A percentile compares a stretch with the other conserved stretches of the same genome.
phyloP scores from a whole-genome alignment of 768 basidiomycete genomes.

The Rhodotorula diobovata region DNA sequence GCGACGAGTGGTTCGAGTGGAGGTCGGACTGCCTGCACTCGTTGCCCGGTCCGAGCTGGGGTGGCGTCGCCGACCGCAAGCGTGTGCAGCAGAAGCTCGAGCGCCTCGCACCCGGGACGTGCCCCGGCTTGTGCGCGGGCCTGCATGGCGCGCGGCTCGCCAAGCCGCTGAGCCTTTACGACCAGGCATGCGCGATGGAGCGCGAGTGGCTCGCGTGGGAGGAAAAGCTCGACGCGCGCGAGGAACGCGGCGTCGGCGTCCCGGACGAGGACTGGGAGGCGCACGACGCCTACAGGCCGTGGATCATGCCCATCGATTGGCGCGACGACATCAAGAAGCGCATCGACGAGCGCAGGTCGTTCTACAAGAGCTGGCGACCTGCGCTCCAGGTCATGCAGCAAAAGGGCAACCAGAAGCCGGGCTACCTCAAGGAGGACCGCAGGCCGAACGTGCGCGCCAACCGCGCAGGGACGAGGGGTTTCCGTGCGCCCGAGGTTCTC shows the following conservation, averaged over 20 bases:
- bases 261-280: slow-evolving; percentile 62
- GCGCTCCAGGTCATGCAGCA: slow-evolving; percentile 46
- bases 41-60: slow-evolving; percentile 50
- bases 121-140: slow-evolving; percentile 22
- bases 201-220: neutral
- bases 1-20: slow-evolving; percentile 43
- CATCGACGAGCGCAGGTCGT: slow-evolving; percentile 23
- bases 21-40: slow-evolving; percentile 68
- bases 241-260: slow-evolving; percentile 48
- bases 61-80: slow-evolving; percentile 12
- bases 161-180: slow-evolving; percentile 25
- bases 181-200: slow-evolving; percentile 32
- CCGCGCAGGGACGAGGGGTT: slow-evolving; percentile 92
- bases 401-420: slow-evolving; percentile 61
- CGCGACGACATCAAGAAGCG: slow-evolving; percentile 16
- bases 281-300: slow-evolving; percentile 50
- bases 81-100: neutral
- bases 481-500: slow-evolving; percentile 92
- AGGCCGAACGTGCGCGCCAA: slow-evolving; percentile 86
- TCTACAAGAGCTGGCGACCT: slow-evolving; percentile 37
- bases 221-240: neutral
- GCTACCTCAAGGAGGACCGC: slow-evolving; percentile 54
- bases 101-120: neutral
- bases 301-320: slow-evolving; percentile 44
- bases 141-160: slow-evolving; percentile 30